phyloP scores from a whole-genome alignment of 2,329 filamentous ascomycete species.

The Thielaviopsis ethacetica region DNA sequence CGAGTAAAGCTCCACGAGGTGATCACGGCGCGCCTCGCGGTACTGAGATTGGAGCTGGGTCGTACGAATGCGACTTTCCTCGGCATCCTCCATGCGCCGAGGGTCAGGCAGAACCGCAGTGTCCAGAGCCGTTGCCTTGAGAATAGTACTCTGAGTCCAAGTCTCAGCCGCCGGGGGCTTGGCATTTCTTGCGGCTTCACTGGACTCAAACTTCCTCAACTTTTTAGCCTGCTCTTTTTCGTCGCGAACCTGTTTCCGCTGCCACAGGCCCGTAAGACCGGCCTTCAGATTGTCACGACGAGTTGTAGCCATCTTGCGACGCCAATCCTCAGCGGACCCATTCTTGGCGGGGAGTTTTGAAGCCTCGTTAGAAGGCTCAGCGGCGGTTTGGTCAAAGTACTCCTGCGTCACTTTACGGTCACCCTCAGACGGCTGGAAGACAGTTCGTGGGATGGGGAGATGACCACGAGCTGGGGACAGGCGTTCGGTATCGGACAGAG shows the following conservation, averaged over 20 bases:
- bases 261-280: slow-evolving; percentile 53
- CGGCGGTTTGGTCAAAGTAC: slow-evolving; percentile 46
- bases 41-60: slow-evolving; percentile 31
- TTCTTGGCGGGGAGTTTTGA: slow-evolving; percentile 22
- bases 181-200: slow-evolving; percentile 31
- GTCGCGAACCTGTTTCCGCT: slow-evolving; percentile 39
- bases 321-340: slow-evolving; percentile 37
- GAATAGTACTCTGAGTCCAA: slow-evolving; percentile 53
- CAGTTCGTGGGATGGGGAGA: slow-evolving; percentile 64
- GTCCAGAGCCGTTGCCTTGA: slow-evolving; percentile 31
- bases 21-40: slow-evolving; percentile 45
- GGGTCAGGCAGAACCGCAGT: slow-evolving; percentile 45
- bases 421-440: slow-evolving; percentile 48
- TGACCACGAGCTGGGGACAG: slow-evolving; percentile 49
- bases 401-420: slow-evolving; percentile 41
- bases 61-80: slow-evolving; percentile 24
- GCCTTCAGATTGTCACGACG: slow-evolving; percentile 57
- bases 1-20: slow-evolving; percentile 77
- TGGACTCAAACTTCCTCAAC: slow-evolving; percentile 22
- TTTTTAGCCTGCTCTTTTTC: slow-evolving; percentile 14
- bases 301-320: slow-evolving; percentile 52
- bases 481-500: slow-evolving; percentile 45
- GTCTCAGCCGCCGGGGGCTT: slow-evolving; percentile 52
- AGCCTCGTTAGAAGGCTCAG: slow-evolving; percentile 29
- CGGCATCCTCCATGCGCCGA: slow-evolving; percentile 38